Percentiles rank a stretch among this genome's conserved stretches.
These are phyloP conservation scores for Carex kokanica DNA, from an alignment of 176 grass and related monocot species.

Conservation along the genomic window DNA sequence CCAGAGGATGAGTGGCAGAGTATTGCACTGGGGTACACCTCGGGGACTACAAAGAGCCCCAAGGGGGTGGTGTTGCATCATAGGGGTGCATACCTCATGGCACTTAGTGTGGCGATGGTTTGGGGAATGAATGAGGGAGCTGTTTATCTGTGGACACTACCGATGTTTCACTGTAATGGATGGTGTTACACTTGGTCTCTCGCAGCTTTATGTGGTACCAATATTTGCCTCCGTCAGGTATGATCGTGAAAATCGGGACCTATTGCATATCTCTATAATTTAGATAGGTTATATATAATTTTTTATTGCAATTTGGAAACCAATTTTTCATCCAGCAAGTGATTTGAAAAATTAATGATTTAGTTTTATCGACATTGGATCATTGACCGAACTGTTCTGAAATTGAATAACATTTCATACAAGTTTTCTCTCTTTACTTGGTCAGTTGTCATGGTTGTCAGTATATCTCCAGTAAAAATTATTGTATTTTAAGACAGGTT, in stretches of 20 bases:
- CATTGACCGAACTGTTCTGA: neutral
- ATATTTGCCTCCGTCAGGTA: conserved; percentile 95
- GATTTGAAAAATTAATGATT: neutral
- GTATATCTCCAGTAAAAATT: neutral
- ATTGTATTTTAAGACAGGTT: neutral
- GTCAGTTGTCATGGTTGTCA: neutral
- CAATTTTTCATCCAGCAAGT: neutral
- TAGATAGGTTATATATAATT: neutral
- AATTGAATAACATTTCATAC: neutral
- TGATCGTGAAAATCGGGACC: neutral
- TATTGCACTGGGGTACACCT: conserved; percentile 86
- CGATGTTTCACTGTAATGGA: conserved; percentile 97
- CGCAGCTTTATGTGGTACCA: conserved; percentile 85
- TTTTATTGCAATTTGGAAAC: neutral
- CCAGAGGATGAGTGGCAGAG: conserved; percentile 93
- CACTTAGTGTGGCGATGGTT: conserved; percentile 60
- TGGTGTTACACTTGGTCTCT: conserved; percentile 89
- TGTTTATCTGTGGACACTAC: conserved; percentile 87
- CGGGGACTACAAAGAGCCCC: conserved; percentile 82
- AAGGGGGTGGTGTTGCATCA: conserved; percentile 89
- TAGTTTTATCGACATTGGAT: neutral
- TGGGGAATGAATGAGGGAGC: conserved; percentile 71
- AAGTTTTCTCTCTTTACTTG: neutral
- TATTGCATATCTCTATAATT: neutral
- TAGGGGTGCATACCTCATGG: conserved; percentile 86